Evolutionary conservation across 345 rosid genomes (phyloP).

Genomic region (Iberis pinnata): DNA sequence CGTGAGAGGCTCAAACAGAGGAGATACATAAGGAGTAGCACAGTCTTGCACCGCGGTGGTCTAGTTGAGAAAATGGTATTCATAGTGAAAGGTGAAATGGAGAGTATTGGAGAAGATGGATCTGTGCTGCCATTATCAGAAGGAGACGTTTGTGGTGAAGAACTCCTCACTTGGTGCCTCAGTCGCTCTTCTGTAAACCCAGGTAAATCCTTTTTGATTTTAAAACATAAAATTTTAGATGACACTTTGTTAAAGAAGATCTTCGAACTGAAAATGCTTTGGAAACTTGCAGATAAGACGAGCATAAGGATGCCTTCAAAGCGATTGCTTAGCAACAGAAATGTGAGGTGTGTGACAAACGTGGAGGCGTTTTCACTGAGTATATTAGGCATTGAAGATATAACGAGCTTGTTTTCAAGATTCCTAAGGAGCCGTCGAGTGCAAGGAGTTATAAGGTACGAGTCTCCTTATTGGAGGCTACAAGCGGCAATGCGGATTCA

Average conservation of each 20-base stretch:
- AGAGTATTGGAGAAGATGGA: constrained; percentile 57
- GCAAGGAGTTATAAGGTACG: constrained; percentile 83
- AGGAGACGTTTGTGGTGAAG: constrained; percentile 84
- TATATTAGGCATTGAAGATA: constrained; percentile 77
- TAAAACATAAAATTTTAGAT: not conserved
- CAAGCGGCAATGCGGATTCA: constrained; percentile 56
- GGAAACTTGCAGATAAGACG: constrained; percentile 44
- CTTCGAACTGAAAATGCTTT: not conserved
- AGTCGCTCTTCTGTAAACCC: constrained; percentile 58
- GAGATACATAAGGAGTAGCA: constrained; percentile 60
- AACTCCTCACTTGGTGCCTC: constrained; percentile 84
- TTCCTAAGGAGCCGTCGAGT: constrained; percentile 54
- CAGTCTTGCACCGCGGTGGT: constrained; percentile 46
- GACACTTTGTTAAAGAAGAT: too few species aligned
- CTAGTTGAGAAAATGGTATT: constrained; percentile 76
- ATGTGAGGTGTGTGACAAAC: constrained; percentile 56
- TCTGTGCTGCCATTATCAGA: constrained; percentile 38
- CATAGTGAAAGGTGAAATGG: constrained; percentile 77
- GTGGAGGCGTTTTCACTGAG: constrained; percentile 82
- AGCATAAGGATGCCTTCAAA: constrained; percentile 41
- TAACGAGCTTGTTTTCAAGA: constrained; percentile 59
- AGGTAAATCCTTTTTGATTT: constrained; percentile 34
- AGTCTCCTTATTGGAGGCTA: constrained; percentile 75
- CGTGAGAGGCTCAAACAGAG: constrained; percentile 67
- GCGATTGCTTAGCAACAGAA: constrained; percentile 48